Evolutionary conservation across 2,329 filamentous ascomycete species (phyloP).

Genomic region (Colletotrichum sp.): DNA sequence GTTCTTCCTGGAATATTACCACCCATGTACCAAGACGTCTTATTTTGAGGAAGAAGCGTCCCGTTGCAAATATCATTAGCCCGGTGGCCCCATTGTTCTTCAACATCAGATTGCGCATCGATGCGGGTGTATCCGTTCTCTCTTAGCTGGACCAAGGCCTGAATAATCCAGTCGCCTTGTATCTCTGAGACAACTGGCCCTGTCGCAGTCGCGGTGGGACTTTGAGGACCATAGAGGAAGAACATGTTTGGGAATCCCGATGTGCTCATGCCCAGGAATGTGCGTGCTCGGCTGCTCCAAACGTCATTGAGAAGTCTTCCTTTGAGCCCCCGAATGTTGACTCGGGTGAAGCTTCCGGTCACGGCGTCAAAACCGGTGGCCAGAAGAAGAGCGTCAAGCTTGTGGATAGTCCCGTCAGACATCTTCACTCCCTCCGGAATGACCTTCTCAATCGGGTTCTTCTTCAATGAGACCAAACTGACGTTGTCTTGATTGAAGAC

Average conservation of each 20-base stretch:
- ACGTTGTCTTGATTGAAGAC: slow-evolving; percentile 46
- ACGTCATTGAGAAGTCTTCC: slow-evolving; percentile 19
- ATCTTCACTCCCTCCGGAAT: background rate
- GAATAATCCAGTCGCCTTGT: slow-evolving; percentile 43
- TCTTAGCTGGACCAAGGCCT: slow-evolving; percentile 32
- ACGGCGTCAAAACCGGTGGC: slow-evolving; percentile 43
- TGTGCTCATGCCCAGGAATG: slow-evolving; percentile 41
- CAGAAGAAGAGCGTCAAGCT: slow-evolving; percentile 27
- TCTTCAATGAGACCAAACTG: slow-evolving; percentile 40
- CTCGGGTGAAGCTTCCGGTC: slow-evolving; percentile 43
- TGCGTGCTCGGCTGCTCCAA: background rate
- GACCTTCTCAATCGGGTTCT: background rate
- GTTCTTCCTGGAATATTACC: slow-evolving; percentile 44
- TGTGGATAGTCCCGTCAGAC: slow-evolving; percentile 2
- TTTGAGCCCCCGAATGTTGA: slow-evolving; percentile 39
- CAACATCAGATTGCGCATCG: slow-evolving; percentile 25
- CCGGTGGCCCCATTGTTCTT: slow-evolving; percentile 32
- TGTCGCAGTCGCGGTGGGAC: slow-evolving; percentile 41
- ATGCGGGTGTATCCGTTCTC: slow-evolving; percentile 33
- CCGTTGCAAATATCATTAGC: background rate
- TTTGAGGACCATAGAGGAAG: slow-evolving; percentile 45
- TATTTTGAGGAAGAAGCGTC: background rate
- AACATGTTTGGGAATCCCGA: slow-evolving; percentile 52
- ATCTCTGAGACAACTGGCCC: slow-evolving; percentile 44
- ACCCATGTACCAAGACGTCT: slow-evolving; percentile 41